Evolutionary conservation across 768 basidiomycete species (phyloP).

Genomic region (Paxillus involutus): DNA sequence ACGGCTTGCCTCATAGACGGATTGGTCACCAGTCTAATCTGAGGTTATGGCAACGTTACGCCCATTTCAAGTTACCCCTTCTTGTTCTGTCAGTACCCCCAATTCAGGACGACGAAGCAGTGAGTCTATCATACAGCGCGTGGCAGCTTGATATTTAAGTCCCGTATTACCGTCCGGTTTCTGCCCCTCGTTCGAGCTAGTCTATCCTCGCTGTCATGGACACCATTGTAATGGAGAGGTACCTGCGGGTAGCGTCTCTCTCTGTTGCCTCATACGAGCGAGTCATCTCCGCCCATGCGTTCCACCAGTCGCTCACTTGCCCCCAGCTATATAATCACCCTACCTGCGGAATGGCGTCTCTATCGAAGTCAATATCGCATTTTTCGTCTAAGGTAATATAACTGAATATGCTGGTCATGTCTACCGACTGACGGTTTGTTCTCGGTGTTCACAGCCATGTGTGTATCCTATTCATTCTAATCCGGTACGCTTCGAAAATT

Average conservation of each 20-base stretch:
- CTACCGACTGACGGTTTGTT: neutral
- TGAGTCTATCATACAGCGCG: no score
- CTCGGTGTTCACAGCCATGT: constrained; percentile 18
- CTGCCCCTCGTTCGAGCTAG: neutral
- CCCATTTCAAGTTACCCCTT: no score
- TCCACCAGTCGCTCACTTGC: neutral
- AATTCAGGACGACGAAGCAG: no score
- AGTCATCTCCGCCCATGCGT: constrained; percentile 7
- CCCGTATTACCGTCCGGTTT: neutral
- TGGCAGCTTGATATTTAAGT: neutral
- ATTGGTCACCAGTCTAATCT: no score
- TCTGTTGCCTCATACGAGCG: constrained; percentile 40
- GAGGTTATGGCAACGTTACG: no score
- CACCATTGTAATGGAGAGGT: constrained; percentile 21
- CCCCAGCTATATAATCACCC: constrained; percentile 31
- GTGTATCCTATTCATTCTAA: constrained; percentile 33
- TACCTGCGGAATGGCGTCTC: constrained; percentile 34
- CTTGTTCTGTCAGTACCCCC: no score
- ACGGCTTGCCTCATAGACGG: no score
- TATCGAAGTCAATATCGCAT: constrained; percentile 27
- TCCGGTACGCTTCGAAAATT: constrained; percentile 20
- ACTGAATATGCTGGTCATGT: neutral
- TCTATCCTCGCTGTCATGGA: neutral
- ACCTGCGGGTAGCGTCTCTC: constrained; percentile 35
- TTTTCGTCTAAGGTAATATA: constrained; percentile 27